These are phyloP conservation scores for Aspergillus avenaceus DNA, from an alignment of 495 filamentous ascomycete species.

Conservation along the genomic window DNA sequence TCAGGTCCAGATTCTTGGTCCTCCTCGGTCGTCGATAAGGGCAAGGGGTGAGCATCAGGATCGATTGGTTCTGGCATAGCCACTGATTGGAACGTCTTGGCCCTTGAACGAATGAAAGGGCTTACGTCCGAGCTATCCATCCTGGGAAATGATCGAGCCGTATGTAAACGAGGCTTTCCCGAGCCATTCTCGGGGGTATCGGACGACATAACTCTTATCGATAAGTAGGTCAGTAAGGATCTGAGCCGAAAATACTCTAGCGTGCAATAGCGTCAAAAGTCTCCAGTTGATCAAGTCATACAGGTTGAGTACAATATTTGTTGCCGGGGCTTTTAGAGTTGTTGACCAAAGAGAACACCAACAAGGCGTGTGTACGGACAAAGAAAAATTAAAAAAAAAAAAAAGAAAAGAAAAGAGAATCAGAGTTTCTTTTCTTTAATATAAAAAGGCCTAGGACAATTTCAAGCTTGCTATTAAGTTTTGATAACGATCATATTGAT, in stretches of 20 bases:
- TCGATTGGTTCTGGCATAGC: slow-evolving; percentile 39
- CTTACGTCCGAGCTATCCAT: slow-evolving; percentile 43
- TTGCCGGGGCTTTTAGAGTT: slow-evolving; percentile 1
- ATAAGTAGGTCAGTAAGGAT: not conserved
- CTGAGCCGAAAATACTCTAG: not conserved
- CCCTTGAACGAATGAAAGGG: slow-evolving; percentile 47
- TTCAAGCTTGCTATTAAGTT: not conserved
- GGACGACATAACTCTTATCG: slow-evolving; percentile 19
- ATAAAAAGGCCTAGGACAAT: not conserved
- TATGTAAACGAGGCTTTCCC: slow-evolving; percentile 29
- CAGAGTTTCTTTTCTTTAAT: too few relatives aligned
- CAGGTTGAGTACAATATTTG: slow-evolving; percentile 17
- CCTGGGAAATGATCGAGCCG: slow-evolving; percentile 52
- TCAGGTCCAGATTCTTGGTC: slow-evolving; percentile 37
- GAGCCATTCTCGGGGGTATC: slow-evolving; percentile 23
- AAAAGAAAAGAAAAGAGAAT: not conserved
- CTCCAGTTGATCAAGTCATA: slow-evolving; percentile 31
- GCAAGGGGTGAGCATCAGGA: slow-evolving; percentile 21
- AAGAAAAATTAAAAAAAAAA: not conserved
- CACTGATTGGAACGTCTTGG: slow-evolving; percentile 59
- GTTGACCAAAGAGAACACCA: too few relatives aligned
- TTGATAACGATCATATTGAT: not conserved
- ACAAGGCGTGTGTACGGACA: too few relatives aligned
- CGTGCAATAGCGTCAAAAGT: slow-evolving; percentile 10
- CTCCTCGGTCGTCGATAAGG: slow-evolving; percentile 21